Conservation (phyloP, 768 basidiomycete species). For the Termitomyces sp. region DNA sequence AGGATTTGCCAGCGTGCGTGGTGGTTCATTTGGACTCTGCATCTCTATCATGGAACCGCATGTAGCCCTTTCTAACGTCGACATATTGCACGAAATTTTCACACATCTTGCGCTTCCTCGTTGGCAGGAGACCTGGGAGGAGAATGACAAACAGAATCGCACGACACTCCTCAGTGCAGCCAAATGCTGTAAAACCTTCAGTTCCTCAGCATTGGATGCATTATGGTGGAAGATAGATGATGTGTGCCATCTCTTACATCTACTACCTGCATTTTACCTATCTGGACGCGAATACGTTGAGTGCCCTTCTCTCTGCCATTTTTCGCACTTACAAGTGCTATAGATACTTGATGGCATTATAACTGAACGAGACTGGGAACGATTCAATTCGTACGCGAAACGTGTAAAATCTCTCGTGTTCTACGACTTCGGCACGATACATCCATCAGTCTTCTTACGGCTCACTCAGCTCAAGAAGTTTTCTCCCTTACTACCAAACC, state of each 20-base stretch:
- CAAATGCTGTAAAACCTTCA: conserved; percentile 4
- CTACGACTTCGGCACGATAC: neutral
- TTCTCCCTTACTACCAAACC: conserved; percentile 1
- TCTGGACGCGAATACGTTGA: neutral
- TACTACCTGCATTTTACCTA: conserved; percentile 4
- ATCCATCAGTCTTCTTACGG: conserved; percentile 7
- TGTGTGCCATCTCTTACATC: conserved; percentile 1
- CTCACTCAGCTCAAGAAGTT: conserved; percentile 2
- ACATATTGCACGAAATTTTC: conserved; percentile 8
- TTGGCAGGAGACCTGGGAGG: neutral
- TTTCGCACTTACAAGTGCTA: neutral
- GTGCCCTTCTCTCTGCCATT: neutral
- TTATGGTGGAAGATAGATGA: conserved; percentile 8
- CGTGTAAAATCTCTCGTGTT: conserved; percentile 4
- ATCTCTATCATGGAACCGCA: neutral
- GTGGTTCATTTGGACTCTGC: no score
- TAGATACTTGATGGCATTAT: conserved; percentile 6
- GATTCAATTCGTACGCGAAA: conserved; percentile 6
- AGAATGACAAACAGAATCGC: neutral
- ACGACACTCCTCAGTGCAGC: conserved; percentile 3
- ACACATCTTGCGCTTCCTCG: neutral
- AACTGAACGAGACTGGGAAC: conserved; percentile 1
- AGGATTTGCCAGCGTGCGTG: no score
- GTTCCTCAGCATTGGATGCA: conserved; percentile 3
- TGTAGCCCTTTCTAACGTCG: neutral